A percentile compares a stretch with the other conserved stretches of the same genome.
Evolutionary conservation across 2,329 filamentous ascomycete genomes (phyloP).

Genomic region (Chrysoporthe austroafricana): DNA sequence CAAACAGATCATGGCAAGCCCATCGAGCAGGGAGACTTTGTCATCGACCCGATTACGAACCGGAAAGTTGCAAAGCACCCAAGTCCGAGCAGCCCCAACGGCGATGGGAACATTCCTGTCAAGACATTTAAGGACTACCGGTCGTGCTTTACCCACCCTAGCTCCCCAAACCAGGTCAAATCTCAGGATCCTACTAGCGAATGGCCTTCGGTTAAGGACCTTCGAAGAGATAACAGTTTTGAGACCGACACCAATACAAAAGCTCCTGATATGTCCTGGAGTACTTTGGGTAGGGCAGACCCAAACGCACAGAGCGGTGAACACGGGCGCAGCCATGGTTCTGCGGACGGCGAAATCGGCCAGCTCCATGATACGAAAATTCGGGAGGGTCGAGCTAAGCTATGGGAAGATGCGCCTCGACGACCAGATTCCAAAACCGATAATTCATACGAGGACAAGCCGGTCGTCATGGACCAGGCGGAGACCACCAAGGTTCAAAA

Average conservation of each 20-base stretch:
- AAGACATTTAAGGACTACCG: constrained; percentile 41
- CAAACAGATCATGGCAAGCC: constrained; percentile 17
- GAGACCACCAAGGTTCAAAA: background rate
- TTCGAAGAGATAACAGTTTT: constrained; percentile 40
- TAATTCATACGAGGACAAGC: constrained; percentile 21
- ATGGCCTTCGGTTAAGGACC: constrained; percentile 39
- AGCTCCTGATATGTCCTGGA: constrained; percentile 5
- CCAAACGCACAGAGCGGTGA: constrained; percentile 27
- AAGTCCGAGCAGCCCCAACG: constrained; percentile 29
- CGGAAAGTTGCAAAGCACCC: constrained; percentile 47
- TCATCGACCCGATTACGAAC: constrained; percentile 65
- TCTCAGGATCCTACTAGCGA: constrained; percentile 4
- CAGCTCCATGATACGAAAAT: background rate
- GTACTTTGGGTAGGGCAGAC: constrained; percentile 2
- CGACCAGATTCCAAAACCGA: background rate
- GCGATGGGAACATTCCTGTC: constrained; percentile 33
- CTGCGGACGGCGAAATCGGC: constrained; percentile 5
- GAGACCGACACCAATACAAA: constrained; percentile 37
- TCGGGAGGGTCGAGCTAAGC: background rate
- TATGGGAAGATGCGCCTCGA: background rate
- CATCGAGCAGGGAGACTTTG: constrained; percentile 38
- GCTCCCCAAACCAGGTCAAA: constrained; percentile 12
- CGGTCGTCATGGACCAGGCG: background rate
- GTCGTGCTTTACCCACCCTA: constrained; percentile 39
- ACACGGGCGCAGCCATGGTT: too few relatives aligned